Evolutionary conservation across 192 early-diverging fungal genomes (phyloP), one percentile per base, ranked within the genome.

Genomic region (Coemansia furcata): DNA sequence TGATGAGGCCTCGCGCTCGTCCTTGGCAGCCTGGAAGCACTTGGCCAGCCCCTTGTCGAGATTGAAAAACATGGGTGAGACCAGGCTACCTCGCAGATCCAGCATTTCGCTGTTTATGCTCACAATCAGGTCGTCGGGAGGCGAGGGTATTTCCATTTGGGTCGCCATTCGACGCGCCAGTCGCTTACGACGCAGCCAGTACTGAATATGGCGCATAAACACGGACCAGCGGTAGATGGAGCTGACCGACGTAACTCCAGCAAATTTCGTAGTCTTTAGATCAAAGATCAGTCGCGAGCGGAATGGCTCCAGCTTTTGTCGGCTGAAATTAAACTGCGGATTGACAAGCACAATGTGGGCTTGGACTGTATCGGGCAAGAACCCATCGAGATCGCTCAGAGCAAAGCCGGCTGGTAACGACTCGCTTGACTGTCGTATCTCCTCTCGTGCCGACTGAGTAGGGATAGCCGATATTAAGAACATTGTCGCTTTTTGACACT

Each of bases 221-320:
- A 82, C 80, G 0, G 80, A 64, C 80, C 80, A 82, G 8, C 80
- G 71, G 40, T 82, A 82, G 1, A 82, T 71, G 6, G 80, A 77
- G 50, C 68, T 71, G 21, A 82, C 80, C 19, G 69, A 42, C 14
- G 68, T 69, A 2, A 46, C 37, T 23, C 74, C 80, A 15, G 66
- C 47, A 23, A 82, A 63, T 19, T 62, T 70, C 8, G 54, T 21
- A 3, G 80, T 71, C 15, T 63, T 33, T 37, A 82, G 69, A 36
- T 82, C 80, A 47, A 76, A 33, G 3, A 74, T 63, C 62, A 76
- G 63, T 15, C 80, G 66, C 14, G 72, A 63, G 12, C 80, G 67
- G 63, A 63, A 49, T 3, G 74, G 74, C 66, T 71, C 74, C 15
- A 77, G 62, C 23, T 33, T 54, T 33, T 37, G 66, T 2, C 66